Evolutionary conservation across 139 green algal species (phyloP), one percentile per base, ranked within the genome.

Genomic region (Diplosphaera chodatii): DNA sequence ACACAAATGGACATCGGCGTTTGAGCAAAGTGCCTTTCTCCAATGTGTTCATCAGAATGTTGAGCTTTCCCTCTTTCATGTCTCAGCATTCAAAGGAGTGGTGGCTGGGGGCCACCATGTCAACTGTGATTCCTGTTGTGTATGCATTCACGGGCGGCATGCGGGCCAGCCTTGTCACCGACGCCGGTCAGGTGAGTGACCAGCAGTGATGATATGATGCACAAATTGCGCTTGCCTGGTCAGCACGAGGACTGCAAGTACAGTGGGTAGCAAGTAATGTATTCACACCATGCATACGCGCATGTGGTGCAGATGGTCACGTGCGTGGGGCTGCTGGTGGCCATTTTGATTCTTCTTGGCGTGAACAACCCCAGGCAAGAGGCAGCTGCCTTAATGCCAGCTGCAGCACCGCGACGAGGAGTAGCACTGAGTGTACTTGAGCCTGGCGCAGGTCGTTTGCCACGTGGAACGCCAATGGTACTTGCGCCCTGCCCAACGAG

Each of bases 71-170:
- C 37, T 48, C 10, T 13, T 13, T 48, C 37, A 48, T 13, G 10
- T 10, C 66, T 66, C 67, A 74, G 74, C 74, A 78, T 28, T 70
- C 33, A 21, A 70, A 34, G 23, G 59, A 70, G 29, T 78, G 67
- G 67, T 78, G 74, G 74, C 67, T 78, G 40, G 74, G 34, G 8
- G 67, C 62, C 0, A 34, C 21, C 3, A n/a, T 78, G 29, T 67
- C 37, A 25, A 78, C 74, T 3, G 1, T 41, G 3, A 70, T 78
- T 2, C 74, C 74, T 25, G 74, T 78, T 1, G 69, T 78, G 21
- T 78, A 78, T 63, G 48, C 67, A 1, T 66, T 78, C 29, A 63
- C 67, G 13, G 74, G 74, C 23, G 74, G 74, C 40, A 78, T 78
- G 74, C 74, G 74, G 16, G 74, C 74, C 8, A 69, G 48, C 62